These are phyloP conservation scores for Phytophthora sojae DNA, from an alignment of 352 stramenopile species.

Conservation along the genomic window DNA sequence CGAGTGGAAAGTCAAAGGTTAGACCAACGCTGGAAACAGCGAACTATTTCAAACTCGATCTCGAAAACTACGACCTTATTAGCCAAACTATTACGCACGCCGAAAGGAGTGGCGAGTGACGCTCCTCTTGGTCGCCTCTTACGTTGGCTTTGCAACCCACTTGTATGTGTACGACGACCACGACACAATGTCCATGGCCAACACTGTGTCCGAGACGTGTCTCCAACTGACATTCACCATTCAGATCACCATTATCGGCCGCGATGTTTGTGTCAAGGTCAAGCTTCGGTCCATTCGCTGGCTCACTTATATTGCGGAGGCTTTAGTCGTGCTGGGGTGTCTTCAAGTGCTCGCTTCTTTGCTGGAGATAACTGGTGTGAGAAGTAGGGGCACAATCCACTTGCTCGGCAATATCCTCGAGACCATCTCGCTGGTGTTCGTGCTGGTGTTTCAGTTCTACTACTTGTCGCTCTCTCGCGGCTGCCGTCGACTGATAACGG, in stretches of 20 bases:
- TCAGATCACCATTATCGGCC: slow-evolving; percentile 49
- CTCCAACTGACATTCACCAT: slow-evolving; percentile 46
- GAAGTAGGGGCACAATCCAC: slow-evolving; percentile 6
- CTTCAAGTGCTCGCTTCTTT: slow-evolving; percentile 17
- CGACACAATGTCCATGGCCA: slow-evolving; percentile 19
- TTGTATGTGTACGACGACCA: slow-evolving; percentile 34
- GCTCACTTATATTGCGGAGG: slow-evolving; percentile 33
- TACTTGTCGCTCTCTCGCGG: slow-evolving; percentile 30
- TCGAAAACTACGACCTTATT: too few relatives aligned
- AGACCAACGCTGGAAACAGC: too few relatives aligned
- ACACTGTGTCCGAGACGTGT: slow-evolving; percentile 48
- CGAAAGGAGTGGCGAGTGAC: too few relatives aligned
- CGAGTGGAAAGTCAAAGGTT: too few relatives aligned
- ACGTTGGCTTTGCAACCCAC: slow-evolving; percentile 26
- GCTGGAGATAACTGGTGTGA: neutral
- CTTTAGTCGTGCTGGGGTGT: slow-evolving; percentile 23
- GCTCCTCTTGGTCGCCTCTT: too few relatives aligned
- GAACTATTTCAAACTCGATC: too few relatives aligned
- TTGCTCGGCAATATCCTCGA: slow-evolving; percentile 24
- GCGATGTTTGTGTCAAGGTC: slow-evolving; percentile 34
- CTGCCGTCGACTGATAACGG: slow-evolving; percentile 2
- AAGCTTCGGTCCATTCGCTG: slow-evolving; percentile 32
- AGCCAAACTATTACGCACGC: too few relatives aligned
- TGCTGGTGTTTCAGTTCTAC: slow-evolving; percentile 41
- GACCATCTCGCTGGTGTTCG: slow-evolving; percentile 27